These are phyloP conservation scores for Kodamaea restingae DNA, from an alignment of 805 yeast genomes.

Conservation along the genomic window DNA sequence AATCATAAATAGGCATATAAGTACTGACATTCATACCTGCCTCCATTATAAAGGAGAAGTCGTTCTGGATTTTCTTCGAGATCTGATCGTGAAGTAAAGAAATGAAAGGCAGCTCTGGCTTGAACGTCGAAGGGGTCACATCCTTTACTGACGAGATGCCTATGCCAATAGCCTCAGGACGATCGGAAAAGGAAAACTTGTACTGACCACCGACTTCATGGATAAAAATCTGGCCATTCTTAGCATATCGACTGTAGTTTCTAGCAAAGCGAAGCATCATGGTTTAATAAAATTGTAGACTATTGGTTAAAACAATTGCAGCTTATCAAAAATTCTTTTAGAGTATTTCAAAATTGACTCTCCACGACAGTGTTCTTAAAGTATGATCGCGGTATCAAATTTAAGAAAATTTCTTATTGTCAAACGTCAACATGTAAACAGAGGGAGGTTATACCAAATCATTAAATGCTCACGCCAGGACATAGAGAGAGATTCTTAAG, in stretches of 20 bases:
- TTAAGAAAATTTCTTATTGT: too few relatives aligned
- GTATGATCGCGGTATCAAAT: too few relatives aligned
- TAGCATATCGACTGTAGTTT: slow-evolving; percentile 5
- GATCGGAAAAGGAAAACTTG: slow-evolving; percentile 11
- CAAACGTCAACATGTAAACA: too few relatives aligned
- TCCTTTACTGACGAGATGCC: slow-evolving; percentile 8
- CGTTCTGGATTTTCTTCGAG: slow-evolving; percentile 29
- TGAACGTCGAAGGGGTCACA: slow-evolving; percentile 21
- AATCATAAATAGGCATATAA: slow-evolving; percentile 69
- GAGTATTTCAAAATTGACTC: too few relatives aligned
- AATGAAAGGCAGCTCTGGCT: slow-evolving; percentile 25
- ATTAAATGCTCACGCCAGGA: too few relatives aligned
- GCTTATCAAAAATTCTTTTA: too few relatives aligned
- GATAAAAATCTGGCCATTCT: slow-evolving; percentile 10
- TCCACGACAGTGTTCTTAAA: too few relatives aligned
- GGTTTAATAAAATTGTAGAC: background rate
- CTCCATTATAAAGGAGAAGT: slow-evolving; percentile 53
- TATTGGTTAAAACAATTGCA: too few relatives aligned
- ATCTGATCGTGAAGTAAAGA: slow-evolving; percentile 25
- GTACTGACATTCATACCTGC: slow-evolving; percentile 49
- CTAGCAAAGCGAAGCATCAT: slow-evolving; percentile 2
- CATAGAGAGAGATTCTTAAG: too few relatives aligned
- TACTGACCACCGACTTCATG: slow-evolving; percentile 9
- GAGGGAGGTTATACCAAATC: too few relatives aligned
- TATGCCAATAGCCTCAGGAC: slow-evolving; percentile 11